Percentiles rank a stretch among this genome's conserved stretches.
phyloP scores from a whole-genome alignment of 2,329 filamentous ascomycete genomes.

The Trichoderma cornu-damae region DNA sequence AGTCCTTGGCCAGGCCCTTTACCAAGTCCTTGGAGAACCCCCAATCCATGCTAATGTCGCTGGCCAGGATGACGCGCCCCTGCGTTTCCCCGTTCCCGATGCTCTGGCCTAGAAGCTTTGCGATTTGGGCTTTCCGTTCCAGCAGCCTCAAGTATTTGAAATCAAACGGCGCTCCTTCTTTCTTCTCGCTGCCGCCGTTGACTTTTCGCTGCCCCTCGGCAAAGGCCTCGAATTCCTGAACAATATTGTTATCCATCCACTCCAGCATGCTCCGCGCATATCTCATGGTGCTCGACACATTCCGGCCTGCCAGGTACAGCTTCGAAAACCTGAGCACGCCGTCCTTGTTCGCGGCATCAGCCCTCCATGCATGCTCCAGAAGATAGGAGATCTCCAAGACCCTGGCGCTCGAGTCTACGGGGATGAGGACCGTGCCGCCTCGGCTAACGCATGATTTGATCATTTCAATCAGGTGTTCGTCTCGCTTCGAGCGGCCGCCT shows the following conservation, averaged over 20 bases:
- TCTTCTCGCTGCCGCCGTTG: slow-evolving; percentile 45
- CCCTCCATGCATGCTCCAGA: slow-evolving; percentile 85
- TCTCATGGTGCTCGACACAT: slow-evolving; percentile 80
- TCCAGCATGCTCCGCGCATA: slow-evolving; percentile 94
- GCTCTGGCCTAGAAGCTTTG: slow-evolving; percentile 55
- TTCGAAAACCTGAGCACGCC: slow-evolving; percentile 50
- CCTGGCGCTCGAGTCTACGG: slow-evolving; percentile 90
- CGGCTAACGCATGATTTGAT: slow-evolving; percentile 72
- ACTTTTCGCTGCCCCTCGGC: slow-evolving; percentile 48
- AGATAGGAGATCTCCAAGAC: slow-evolving; percentile 89
- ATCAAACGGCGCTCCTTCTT: slow-evolving; percentile 72
- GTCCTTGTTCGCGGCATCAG: slow-evolving; percentile 50
- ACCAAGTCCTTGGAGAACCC: slow-evolving; percentile 84
- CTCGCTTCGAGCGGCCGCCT: slow-evolving; percentile 72
- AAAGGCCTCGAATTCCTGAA: slow-evolving; percentile 80
- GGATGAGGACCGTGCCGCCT: slow-evolving; percentile 87
- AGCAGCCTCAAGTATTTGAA: slow-evolving; percentile 80
- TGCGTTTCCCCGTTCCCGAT: slow-evolving; percentile 39
- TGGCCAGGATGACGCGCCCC: slow-evolving; percentile 80
- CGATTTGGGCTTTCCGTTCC: slow-evolving; percentile 74
- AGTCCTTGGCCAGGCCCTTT: slow-evolving; percentile 65
- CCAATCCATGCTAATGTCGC: slow-evolving; percentile 87
- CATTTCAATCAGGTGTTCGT: slow-evolving; percentile 78
- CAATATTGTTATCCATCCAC: slow-evolving; percentile 97
- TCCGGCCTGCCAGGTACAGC: slow-evolving; percentile 80